Base-by-base conservation (phyloP, 805 yeast species). In the Barnettozyma salicaria region DNA sequence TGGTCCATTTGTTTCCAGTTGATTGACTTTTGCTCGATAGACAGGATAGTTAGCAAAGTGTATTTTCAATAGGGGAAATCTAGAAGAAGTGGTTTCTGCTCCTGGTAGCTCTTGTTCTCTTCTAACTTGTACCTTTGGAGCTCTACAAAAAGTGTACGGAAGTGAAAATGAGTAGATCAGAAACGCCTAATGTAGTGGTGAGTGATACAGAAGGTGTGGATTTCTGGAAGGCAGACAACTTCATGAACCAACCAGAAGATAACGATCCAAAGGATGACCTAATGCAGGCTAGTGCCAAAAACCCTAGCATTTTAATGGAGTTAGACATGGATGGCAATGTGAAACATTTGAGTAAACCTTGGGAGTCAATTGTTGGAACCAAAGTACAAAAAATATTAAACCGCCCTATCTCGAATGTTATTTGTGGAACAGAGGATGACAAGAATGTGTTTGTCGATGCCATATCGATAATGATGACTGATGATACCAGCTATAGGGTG, bases 261-360 rank as follows among this genome's bases (percentile, higher is more conserved):
- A 35, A 36, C 27, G 34, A 31, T 20, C 30, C 40, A 9, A 39
- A 71, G 39, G 64, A 72, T 12, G 86, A 80, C 45, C 59, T 81
- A 35, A 63, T 69, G 11, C 58, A 73, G 20, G 88, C 88, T 1
- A 76, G 83, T n/a, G 70, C 80, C 2, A 68, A 72, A 42, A 80
- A 78, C 44, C 83, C 85, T 2, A 79, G 86, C 10, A 77, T 80
- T n/a, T 80, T 90, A 4, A 62, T 90, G 61, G 98, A 90, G 59
- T 63, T 92, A 43, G 89, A 81, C 51, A 61, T 87, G 53, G 80
- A 80, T 50, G 87, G 96, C 21, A 75, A 70, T 23, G 78, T 92
- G n/a, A 72, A 72, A 37, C 85, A 82, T 56, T 58, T 88, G 19
- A 74, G 90, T 44, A 74, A 72, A 45, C 74, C 80, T 45, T 90